Evolutionary conservation across 1,284 basidiomycete genomes (phyloP).

Genomic region (Amylostereum chailletii): DNA sequence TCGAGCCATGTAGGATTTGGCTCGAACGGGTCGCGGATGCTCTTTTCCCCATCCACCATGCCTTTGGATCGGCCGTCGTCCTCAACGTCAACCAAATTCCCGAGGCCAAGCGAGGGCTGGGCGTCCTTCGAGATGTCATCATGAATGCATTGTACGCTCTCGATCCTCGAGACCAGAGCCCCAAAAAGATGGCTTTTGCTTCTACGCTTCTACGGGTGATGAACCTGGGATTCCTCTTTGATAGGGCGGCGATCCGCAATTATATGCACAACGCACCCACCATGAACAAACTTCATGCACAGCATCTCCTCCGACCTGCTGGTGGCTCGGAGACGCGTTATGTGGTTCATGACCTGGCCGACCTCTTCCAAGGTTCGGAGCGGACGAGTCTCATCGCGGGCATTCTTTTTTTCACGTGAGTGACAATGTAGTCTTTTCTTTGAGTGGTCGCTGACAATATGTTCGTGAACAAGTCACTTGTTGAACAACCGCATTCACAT

Average conservation of each 20-base stretch:
- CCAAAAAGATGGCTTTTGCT: background rate
- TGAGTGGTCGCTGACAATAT: background rate
- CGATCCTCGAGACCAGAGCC: background rate
- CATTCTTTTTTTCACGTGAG: constrained; percentile 17
- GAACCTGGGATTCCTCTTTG: background rate
- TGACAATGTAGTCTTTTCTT: background rate
- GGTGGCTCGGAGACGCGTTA: constrained; percentile 13
- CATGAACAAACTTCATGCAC: constrained; percentile 2
- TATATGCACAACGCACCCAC: constrained; percentile 12
- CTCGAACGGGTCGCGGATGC: background rate
- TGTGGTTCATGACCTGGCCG: constrained; percentile 29
- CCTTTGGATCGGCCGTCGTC: background rate
- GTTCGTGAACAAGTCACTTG: constrained; percentile 27
- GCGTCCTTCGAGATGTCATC: background rate
- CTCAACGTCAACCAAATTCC: background rate
- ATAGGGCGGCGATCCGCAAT: background rate
- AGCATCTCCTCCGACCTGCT: constrained; percentile 6
- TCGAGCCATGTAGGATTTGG: background rate
- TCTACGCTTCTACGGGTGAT: background rate
- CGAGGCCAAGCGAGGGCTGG: background rate
- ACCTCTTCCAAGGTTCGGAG: constrained; percentile 15
- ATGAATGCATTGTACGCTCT: background rate
- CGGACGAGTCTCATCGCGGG: constrained; percentile 19
- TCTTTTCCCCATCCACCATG: background rate
- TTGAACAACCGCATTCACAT: constrained; percentile 23